A percentile compares a stretch with the other conserved stretches of the same genome.
Conservation (phyloP, 2,329 filamentous ascomycete species). For the Colletotrichum spinosum region DNA sequence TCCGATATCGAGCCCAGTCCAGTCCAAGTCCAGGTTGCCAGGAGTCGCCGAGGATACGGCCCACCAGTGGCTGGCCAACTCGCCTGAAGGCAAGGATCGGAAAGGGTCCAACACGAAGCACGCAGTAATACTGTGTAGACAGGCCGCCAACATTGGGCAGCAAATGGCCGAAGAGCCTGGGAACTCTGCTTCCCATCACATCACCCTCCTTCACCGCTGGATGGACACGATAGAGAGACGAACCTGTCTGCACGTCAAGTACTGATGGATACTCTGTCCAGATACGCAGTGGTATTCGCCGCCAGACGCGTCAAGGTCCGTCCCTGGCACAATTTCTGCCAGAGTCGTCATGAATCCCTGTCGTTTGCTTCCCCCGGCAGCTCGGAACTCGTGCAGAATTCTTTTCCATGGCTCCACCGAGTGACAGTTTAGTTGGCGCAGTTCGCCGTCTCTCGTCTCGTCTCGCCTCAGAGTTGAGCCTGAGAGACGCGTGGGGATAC, state of each 20-base stretch:
- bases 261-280: no score
- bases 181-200: background rate
- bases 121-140: background rate
- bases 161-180: constrained; percentile 16
- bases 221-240: background rate
- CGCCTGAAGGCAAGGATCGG: constrained; percentile 1
- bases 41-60: constrained; percentile 32
- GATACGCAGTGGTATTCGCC: constrained; percentile 1
- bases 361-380: constrained; percentile 15
- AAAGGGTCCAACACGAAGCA: constrained; percentile 5
- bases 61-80: constrained; percentile 35
- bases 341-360: constrained; percentile 2
- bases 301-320: constrained; percentile 30
- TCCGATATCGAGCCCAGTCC: background rate
- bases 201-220: constrained; percentile 25
- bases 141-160: constrained; percentile 29
- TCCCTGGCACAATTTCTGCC: constrained; percentile 11
- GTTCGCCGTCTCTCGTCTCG: constrained; percentile 1
- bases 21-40: background rate
- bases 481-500: no score
- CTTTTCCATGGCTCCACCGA: constrained; percentile 14
- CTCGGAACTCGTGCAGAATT: constrained; percentile 31
- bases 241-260: no score
- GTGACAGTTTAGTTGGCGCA: constrained; percentile 36
- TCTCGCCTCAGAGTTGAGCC: no score